phyloP scores from a whole-genome alignment of 306 rosid species.

The Neltuma alba region DNA sequence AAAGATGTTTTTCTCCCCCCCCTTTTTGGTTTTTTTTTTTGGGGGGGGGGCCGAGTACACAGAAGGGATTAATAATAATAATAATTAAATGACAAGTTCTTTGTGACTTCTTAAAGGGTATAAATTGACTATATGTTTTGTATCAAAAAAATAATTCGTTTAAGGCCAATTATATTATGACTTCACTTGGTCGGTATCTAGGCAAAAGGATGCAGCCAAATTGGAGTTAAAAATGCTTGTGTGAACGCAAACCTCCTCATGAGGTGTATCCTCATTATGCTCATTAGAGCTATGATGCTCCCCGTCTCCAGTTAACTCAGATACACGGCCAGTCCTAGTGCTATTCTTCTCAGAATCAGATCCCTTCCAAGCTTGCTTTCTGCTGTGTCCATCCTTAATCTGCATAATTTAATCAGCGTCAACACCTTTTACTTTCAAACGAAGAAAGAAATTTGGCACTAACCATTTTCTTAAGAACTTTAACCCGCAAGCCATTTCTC shows the following conservation, averaged over 20 bases:
- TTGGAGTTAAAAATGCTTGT: not conserved
- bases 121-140: no score
- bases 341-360: slow-evolving; percentile 67
- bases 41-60: not conserved
- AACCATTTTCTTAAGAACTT: slow-evolving; percentile 78
- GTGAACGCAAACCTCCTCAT: slow-evolving; percentile 66
- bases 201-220: not conserved
- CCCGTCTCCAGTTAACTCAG: slow-evolving; percentile 66
- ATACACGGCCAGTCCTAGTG: slow-evolving; percentile 43
- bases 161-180: no score
- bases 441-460: slow-evolving; percentile 10
- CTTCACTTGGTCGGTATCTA: not conserved
- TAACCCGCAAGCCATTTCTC: slow-evolving; percentile 97
- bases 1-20: no score
- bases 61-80: not conserved
- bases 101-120: not conserved
- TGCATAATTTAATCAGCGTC: slow-evolving; percentile 42
- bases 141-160: not conserved
- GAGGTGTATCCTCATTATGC: slow-evolving; percentile 63
- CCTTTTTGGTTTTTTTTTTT: no score
- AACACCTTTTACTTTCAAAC: slow-evolving; percentile 23
- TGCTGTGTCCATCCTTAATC: slow-evolving; percentile 74
- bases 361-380: slow-evolving; percentile 67
- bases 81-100: not conserved
- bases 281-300: slow-evolving; percentile 64